Evolutionary conservation across 495 filamentous ascomycete species (phyloP).

Genomic region (Elaphomyces granulatus): DNA sequence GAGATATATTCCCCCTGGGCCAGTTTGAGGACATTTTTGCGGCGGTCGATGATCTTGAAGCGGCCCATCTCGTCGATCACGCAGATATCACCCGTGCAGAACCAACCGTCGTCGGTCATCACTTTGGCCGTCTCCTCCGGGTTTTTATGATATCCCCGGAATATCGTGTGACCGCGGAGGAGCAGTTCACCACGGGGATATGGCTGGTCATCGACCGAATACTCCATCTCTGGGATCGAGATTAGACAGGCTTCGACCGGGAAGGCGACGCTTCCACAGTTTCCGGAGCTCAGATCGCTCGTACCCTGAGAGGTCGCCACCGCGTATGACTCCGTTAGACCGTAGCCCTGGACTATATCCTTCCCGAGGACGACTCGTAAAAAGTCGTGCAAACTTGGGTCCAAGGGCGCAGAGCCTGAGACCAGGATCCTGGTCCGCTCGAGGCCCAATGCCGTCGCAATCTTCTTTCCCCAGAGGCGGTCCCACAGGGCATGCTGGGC

Average conservation of each 20-base stretch:
- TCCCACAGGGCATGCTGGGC: constrained; percentile 83
- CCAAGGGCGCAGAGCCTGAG: constrained; percentile 80
- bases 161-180: constrained; percentile 62
- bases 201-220: constrained; percentile 82
- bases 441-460: constrained; percentile 66
- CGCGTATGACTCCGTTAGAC: constrained; percentile 91
- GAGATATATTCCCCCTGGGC: constrained; percentile 97
- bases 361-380: constrained; percentile 70
- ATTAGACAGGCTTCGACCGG: constrained; percentile 63
- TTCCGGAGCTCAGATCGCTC: constrained; percentile 60
- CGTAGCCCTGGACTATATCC: constrained; percentile 79
- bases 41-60: constrained; percentile 85
- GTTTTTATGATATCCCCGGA: constrained; percentile 79
- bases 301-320: constrained; percentile 50
- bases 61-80: constrained; percentile 71
- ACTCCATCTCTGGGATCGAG: constrained; percentile 92
- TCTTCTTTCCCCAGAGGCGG: constrained; percentile 84
- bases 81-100: constrained; percentile 86
- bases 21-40: constrained; percentile 97
- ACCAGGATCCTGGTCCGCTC: constrained; percentile 61
- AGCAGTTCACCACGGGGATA: constrained; percentile 84
- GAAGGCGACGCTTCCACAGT: constrained; percentile 59
- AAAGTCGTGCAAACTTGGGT: constrained; percentile 77
- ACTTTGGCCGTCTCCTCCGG: constrained; percentile 72
- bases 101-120: constrained; percentile 84